These are phyloP conservation scores for Actinidia chinensis DNA, from an alignment of 179 eudicot genomes.

Conservation along the genomic window DNA sequence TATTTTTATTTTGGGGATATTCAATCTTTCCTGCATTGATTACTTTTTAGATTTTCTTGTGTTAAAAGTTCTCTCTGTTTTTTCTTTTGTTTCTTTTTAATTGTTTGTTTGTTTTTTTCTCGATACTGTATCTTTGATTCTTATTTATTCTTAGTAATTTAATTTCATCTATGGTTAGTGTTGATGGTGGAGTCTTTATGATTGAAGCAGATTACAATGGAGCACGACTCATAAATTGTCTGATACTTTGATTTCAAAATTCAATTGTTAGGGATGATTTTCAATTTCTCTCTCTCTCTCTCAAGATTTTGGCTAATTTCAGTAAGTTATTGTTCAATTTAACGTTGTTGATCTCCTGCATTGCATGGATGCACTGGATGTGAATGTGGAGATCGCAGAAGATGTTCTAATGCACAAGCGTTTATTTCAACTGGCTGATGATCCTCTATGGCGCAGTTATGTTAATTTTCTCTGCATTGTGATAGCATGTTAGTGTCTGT, in stretches of 20 bases:
- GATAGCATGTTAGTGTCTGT: not conserved
- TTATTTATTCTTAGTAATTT: too few relatives aligned
- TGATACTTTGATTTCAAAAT: not conserved
- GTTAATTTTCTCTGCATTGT: not conserved
- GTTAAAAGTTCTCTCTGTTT: not conserved
- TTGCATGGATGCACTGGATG: slow-evolving; percentile 91
- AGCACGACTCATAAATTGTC: not conserved
- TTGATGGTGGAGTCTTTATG: not conserved
- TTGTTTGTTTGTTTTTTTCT: not conserved
- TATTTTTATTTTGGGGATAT: not conserved
- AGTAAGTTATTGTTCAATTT: too few relatives aligned
- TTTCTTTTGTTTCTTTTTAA: not conserved
- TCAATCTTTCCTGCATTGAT: not conserved
- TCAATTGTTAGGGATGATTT: not conserved
- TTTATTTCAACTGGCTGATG: slow-evolving; percentile 70
- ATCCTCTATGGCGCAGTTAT: slow-evolving; percentile 95
- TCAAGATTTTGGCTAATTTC: too few relatives aligned
- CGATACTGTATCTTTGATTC: not conserved
- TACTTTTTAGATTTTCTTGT: slow-evolving; percentile 8
- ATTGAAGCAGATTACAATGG: not conserved
- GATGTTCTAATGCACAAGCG: slow-evolving; percentile 85
- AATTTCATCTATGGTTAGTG: not conserved
- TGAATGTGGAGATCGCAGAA: slow-evolving; percentile 96
- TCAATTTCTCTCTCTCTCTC: not conserved
- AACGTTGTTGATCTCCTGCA: slow-evolving; percentile 15